Evolutionary conservation across 108 stramenopile species (phyloP).

Genomic region (Poteriospumella lacustris): DNA sequence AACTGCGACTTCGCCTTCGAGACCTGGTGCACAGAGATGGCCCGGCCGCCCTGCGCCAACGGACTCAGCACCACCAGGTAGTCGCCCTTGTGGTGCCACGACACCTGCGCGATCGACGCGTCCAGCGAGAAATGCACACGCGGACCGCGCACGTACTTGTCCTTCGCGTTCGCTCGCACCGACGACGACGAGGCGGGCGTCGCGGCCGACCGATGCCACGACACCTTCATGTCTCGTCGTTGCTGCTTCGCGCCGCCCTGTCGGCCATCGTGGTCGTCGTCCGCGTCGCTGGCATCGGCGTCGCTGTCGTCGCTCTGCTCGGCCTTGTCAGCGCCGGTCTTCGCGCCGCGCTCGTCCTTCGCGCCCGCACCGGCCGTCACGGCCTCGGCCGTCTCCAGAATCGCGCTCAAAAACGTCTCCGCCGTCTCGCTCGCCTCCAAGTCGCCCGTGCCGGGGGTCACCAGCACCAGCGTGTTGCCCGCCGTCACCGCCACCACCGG

Average conservation of each 20-base stretch:
- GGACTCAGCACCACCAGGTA: too few relatives aligned
- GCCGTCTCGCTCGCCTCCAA: conserved; percentile 70
- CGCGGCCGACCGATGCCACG: too few relatives aligned
- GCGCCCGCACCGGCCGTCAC: conserved; percentile 37
- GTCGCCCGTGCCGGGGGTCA: conserved; percentile 79
- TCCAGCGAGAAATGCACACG: not conserved
- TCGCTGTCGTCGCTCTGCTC: not conserved
- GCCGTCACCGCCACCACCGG: conserved; percentile 63
- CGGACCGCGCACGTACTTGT: not conserved
- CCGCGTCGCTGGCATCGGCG: conserved; percentile 5
- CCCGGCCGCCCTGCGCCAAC: too few relatives aligned
- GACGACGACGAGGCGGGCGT: too few relatives aligned
- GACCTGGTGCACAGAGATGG: too few relatives aligned
- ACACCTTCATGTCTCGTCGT: too few relatives aligned
- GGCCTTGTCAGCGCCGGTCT: not conserved
- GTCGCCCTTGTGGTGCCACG: conserved; percentile 95
- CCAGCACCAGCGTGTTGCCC: conserved; percentile 50
- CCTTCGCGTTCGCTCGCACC: not conserved
- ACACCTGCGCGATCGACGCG: conserved; percentile 36
- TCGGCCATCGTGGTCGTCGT: not conserved
- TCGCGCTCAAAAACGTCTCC: conserved; percentile 63
- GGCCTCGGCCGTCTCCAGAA: conserved; percentile 45
- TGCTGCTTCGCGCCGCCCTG: not conserved
- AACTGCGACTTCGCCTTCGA: conserved; percentile 82
- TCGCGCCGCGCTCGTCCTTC: not conserved